Base-by-base conservation (phyloP, 2,329 filamentous ascomycete genomes). In the Corynespora cassiicola region DNA sequence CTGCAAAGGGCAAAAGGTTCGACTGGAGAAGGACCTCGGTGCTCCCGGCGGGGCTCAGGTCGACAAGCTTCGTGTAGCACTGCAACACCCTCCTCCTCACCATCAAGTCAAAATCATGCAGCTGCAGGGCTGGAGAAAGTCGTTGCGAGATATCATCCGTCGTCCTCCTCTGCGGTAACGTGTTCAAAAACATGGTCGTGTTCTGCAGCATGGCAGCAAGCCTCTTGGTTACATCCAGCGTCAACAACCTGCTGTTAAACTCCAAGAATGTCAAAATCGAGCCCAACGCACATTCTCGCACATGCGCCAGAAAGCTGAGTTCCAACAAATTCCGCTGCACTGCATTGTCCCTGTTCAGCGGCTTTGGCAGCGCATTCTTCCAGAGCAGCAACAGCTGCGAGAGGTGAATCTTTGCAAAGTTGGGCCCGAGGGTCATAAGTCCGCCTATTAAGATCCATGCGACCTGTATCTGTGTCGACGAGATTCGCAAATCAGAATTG, bases 341-440 rank as follows among this genome's bases (percentile, higher is more conserved):
- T 33, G 90, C 89, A 52, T 94, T 95, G 53, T 97, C 92, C 65
- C 90, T 95, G 21, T 90, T 86, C n/a, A 97, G 71, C 5, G 95
- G 92, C 60, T 95, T 96, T 0, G 95, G 92, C 8, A 99, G 77
- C 0, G 94, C 92, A 67, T 97, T 99, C 69, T 96, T 96, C 94
- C 94, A 99, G 6, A 99, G 75, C 7, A 99, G 75, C 39, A 99
- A 82, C 15, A 99, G 77, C 62, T 99, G 94, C 2, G 91, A 92
- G 6, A 99, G 79, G 69, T 99, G 94, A 16, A 97, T 97, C 71
- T 99, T 99, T 68, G 97, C 92, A 66, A 99, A 99, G 66, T 96
- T 97, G 4, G 94, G 92, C 0, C 94, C 94, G 1, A 99, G 79
- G 1, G 91, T 90, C 92, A 97, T 97, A 37, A 99, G 74, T 0